phyloP scores from a whole-genome alignment of 768 basidiomycete species.

The Termitomyces sp. region DNA sequence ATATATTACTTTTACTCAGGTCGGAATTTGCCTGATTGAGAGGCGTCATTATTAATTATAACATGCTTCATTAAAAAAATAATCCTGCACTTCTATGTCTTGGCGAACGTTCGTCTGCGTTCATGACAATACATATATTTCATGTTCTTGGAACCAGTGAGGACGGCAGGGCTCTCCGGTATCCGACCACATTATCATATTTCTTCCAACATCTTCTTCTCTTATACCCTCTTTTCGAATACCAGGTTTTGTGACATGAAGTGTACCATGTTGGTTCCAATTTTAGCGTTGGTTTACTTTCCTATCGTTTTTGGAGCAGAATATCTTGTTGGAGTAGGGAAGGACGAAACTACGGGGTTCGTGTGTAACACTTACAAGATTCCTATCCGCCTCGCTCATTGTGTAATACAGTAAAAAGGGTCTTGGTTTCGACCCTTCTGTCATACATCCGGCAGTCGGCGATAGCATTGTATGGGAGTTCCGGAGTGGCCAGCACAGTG shows the following conservation, averaged over 20 bases:
- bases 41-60: too few relatives aligned
- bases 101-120: too few relatives aligned
- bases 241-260: conserved; percentile 6
- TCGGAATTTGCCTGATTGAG: too few relatives aligned
- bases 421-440: conserved; percentile 35
- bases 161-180: too few relatives aligned
- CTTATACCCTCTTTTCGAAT: background rate
- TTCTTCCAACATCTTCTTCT: background rate
- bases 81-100: too few relatives aligned
- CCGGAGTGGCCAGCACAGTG: conserved; percentile 32
- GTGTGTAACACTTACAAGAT: conserved; percentile 7
- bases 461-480: conserved; percentile 34
- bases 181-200: background rate
- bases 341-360: conserved; percentile 36
- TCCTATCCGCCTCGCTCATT: background rate
- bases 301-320: conserved; percentile 23
- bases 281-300: conserved; percentile 13
- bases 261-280: conserved; percentile 4
- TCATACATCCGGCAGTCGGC: conserved; percentile 27
- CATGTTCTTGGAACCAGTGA: too few relatives aligned
- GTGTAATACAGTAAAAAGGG: conserved; percentile 29
- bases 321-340: conserved; percentile 33
- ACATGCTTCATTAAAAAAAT: too few relatives aligned
- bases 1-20: too few relatives aligned
- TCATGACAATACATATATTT: background rate